Conservation (phyloP, 1,284 basidiomycete genomes). For the Leccinum pachyderme region DNA sequence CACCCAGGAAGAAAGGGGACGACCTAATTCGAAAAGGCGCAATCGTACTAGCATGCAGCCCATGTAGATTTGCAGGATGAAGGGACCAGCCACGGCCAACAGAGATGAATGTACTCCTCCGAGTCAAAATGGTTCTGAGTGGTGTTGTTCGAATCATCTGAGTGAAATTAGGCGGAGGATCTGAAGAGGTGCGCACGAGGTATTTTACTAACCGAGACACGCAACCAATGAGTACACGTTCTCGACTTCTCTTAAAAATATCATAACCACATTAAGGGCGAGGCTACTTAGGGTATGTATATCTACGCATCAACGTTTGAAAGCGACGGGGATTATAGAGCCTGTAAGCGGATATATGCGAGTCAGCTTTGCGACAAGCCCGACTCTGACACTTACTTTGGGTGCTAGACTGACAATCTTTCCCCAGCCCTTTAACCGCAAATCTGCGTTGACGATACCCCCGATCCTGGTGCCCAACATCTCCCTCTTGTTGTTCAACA, state of each 20-base stretch:
- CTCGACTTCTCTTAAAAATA: neutral
- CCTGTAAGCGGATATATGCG: slow-evolving; percentile 8
- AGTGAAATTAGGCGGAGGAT: neutral
- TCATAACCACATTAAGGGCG: neutral
- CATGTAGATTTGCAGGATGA: neutral
- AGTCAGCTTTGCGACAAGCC: neutral
- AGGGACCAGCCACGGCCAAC: neutral
- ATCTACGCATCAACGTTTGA: slow-evolving; percentile 4
- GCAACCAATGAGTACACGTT: neutral
- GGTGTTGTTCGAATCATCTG: slow-evolving; percentile 16
- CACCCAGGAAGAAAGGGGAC: slow-evolving; percentile 19
- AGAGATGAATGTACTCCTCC: neutral
- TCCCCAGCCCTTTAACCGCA: slow-evolving; percentile 91
- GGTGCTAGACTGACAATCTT: slow-evolving; percentile 93
- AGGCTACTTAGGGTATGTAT: slow-evolving; percentile 9
- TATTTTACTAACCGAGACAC: neutral
- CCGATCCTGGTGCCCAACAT: slow-evolving; percentile 95
- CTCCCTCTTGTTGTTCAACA: slow-evolving; percentile 96
- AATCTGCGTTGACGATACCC: slow-evolving; percentile 89
- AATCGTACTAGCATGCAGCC: slow-evolving; percentile 12
- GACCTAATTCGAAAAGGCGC: slow-evolving; percentile 2
- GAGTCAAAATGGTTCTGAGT: slow-evolving; percentile 5
- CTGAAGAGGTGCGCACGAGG: neutral
- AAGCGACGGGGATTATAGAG: slow-evolving; percentile 13
- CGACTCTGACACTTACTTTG: slow-evolving; percentile 57